Percentiles rank a stretch among this genome's conserved stretches.
Evolutionary conservation across 345 rosid genomes (phyloP).

Genomic region (Brassica carinata): DNA sequence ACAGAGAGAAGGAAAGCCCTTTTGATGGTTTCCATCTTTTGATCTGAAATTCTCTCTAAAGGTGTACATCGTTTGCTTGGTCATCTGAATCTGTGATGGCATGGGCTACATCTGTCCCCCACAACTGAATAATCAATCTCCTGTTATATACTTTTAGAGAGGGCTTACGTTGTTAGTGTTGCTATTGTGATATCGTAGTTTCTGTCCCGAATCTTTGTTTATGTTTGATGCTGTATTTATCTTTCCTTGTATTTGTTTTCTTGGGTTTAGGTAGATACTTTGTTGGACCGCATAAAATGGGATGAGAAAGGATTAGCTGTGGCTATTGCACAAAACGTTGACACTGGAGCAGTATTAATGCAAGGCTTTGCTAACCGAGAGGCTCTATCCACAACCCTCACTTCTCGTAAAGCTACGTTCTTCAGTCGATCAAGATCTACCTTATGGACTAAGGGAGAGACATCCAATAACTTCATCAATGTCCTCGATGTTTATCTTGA

Average conservation of each 20-base stretch:
- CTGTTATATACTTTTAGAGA: neutral
- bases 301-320: constrained; percentile 95
- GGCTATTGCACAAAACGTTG: constrained; percentile 92
- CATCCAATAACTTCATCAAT: constrained; percentile 82
- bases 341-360: constrained; percentile 87
- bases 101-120: constrained; percentile 59
- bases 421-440: constrained; percentile 84
- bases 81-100: constrained; percentile 36
- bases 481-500: constrained; percentile 74
- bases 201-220: constrained; percentile 32
- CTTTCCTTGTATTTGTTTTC: constrained; percentile 8
- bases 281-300: constrained; percentile 85
- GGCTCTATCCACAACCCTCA: constrained; percentile 68
- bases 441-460: constrained; percentile 93
- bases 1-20: constrained; percentile 37
- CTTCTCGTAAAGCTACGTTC: constrained; percentile 84
- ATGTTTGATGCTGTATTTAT: constrained; percentile 9
- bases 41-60: constrained; percentile 38
- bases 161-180: neutral
- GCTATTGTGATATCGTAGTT: neutral
- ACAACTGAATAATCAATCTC: constrained; percentile 16
- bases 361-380: constrained; percentile 91
- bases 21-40: constrained; percentile 49
- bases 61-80: constrained; percentile 58
- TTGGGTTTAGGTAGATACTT: constrained; percentile 58